Evolutionary conservation across 345 rosid genomes (phyloP).

Genomic region (Euphorbia peplus): DNA sequence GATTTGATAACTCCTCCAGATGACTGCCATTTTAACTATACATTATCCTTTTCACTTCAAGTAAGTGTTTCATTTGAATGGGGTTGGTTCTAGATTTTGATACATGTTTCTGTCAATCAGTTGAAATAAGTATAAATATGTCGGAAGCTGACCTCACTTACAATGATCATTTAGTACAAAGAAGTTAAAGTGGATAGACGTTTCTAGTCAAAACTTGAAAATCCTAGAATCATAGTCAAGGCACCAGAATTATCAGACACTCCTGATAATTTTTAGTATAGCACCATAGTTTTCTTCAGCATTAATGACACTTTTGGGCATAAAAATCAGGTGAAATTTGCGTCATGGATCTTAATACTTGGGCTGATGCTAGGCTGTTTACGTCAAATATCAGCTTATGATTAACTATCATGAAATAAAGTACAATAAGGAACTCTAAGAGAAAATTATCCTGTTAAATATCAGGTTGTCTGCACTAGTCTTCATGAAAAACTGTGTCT

Average conservation of each 20-base stretch:
- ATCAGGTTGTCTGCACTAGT: background rate
- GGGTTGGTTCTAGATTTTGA: constrained; percentile 16
- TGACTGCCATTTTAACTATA: constrained; percentile 96
- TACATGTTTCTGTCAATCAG: background rate
- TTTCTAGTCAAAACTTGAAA: background rate
- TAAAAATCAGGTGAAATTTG: background rate
- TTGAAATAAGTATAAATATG: background rate
- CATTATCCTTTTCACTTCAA: constrained; percentile 87
- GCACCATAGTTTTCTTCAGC: background rate
- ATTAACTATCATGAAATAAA: no score
- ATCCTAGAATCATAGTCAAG: background rate
- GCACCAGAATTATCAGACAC: background rate
- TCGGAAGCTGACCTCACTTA: background rate
- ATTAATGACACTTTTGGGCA: background rate
- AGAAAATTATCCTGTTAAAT: background rate
- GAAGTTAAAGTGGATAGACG: constrained; percentile 1
- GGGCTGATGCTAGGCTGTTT: background rate
- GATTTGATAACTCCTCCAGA: constrained; percentile 96
- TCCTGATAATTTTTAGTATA: background rate
- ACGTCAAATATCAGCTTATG: no score
- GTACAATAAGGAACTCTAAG: background rate
- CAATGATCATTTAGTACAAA: background rate
- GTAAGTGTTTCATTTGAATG: constrained; percentile 38
- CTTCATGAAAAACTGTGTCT: no score
- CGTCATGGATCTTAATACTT: background rate